Evolutionary conservation across 352 stramenopile species (phyloP).

Genomic region (Phytophthora megakarya): DNA sequence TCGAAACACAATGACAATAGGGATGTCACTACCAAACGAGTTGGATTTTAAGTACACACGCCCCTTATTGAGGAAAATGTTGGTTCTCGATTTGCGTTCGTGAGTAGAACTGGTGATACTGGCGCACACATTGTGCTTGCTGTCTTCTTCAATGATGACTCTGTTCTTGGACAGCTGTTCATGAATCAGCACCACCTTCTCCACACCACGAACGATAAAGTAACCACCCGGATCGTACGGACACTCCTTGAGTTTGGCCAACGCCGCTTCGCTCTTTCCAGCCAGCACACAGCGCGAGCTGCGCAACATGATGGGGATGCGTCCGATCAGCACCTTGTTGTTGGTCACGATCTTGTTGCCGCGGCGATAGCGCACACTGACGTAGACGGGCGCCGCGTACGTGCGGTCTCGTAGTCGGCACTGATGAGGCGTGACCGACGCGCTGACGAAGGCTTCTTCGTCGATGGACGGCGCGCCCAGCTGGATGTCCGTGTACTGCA

Average conservation of each 20-base stretch:
- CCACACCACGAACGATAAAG: conserved; percentile 98
- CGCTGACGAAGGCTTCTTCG: conserved; percentile 95
- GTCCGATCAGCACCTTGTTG: conserved; percentile 95
- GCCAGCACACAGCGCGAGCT: conserved; percentile 96
- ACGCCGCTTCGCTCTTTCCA: conserved; percentile 93
- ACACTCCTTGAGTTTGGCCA: conserved; percentile 98
- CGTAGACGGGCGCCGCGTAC: conserved; percentile 98
- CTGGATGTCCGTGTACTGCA: conserved; percentile 99
- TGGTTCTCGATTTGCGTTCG: conserved; percentile 97
- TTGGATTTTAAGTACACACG: conserved; percentile 99
- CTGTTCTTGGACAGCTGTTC: conserved; percentile 99
- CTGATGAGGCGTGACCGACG: conserved; percentile 96
- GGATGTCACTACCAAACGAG: conserved; percentile 96
- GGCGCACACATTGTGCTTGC: conserved; percentile 90
- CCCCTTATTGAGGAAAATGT: conserved; percentile 98
- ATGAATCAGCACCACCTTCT: conserved; percentile 99
- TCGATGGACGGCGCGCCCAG: conserved; percentile 96
- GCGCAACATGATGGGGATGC: conserved; percentile 99
- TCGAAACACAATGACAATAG: conserved; percentile 97
- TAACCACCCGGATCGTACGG: conserved; percentile 99
- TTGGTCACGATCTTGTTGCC: conserved; percentile 99
- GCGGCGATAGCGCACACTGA: conserved; percentile 98
- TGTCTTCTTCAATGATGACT: conserved; percentile 99
- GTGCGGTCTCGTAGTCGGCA: conserved; percentile 98
- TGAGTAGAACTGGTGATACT: conserved; percentile 99